Evolutionary conservation across 2,329 filamentous ascomycete species (phyloP).

Genomic region (Plenodomus biglobosus): DNA sequence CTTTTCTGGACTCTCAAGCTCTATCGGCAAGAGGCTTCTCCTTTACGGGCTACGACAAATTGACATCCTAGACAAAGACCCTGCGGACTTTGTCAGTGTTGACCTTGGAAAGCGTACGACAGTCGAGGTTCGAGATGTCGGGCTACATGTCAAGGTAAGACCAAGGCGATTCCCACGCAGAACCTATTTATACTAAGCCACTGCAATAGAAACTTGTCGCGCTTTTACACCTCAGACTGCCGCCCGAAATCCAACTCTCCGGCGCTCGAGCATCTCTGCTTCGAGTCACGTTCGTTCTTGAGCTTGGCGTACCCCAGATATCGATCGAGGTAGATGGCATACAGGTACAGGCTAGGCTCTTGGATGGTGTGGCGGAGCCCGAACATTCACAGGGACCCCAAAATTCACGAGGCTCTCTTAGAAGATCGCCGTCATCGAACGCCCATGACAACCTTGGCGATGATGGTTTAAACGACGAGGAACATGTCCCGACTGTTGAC

Average conservation of each 20-base stretch:
- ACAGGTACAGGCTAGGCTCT: conserved; percentile 59
- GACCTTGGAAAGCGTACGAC: conserved; percentile 78
- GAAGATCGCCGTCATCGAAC: conserved; percentile 10
- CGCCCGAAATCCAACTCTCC: conserved; percentile 68
- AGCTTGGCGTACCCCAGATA: conserved; percentile 84
- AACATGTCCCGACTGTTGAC: conserved; percentile 64
- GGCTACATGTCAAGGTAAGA: conserved; percentile 72
- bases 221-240: conserved; percentile 66
- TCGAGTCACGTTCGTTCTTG: conserved; percentile 80
- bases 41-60: conserved; percentile 81
- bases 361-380: conserved; percentile 16
- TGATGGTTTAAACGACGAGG: conserved; percentile 31
- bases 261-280: conserved; percentile 75
- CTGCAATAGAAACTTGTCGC: conserved; percentile 72
- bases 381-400: conserved; percentile 6
- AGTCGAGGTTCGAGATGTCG: conserved; percentile 84
- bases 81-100: conserved; percentile 83
- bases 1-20: conserved; percentile 69
- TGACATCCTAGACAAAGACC: conserved; percentile 84
- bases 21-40: conserved; percentile 82
- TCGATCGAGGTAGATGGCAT: conserved; percentile 79
- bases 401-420: background rate
- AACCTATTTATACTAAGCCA: conserved; percentile 15
- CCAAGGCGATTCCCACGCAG: background rate
- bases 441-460: conserved; percentile 17